Percentiles rank a stretch among this genome's conserved stretches.
These are phyloP conservation scores for Spergularia azorica DNA, from an alignment of 179 eudicot species.

Conservation along the genomic window DNA sequence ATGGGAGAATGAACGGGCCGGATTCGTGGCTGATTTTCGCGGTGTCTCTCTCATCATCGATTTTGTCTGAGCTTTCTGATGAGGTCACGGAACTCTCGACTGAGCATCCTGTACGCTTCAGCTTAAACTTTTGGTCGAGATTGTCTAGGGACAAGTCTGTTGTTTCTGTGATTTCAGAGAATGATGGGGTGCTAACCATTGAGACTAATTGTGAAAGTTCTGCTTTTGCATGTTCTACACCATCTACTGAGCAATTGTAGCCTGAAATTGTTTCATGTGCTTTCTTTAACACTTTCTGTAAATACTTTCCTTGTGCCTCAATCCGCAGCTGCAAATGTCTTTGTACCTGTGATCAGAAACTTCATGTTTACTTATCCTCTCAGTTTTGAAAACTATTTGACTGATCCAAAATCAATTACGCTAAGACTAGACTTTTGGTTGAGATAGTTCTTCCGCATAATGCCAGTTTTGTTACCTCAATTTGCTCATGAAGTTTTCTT, in stretches of 20 bases:
- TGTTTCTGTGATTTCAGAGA: constrained; percentile 59
- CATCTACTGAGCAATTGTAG: constrained; percentile 49
- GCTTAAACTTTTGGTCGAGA: constrained; percentile 23
- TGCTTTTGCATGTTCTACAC: constrained; percentile 66
- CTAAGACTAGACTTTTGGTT: no score
- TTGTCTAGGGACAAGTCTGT: constrained; percentile 41
- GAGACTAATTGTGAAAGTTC: constrained; percentile 72
- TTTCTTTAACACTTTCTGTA: constrained; percentile 78
- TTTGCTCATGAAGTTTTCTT: constrained; percentile 84
- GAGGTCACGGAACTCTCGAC: constrained; percentile 74
- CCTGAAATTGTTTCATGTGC: constrained; percentile 83
- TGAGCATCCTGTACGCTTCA: constrained; percentile 43
- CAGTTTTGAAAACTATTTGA: no score
- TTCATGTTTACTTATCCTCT: no score
- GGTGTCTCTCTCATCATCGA: constrained; percentile 27
- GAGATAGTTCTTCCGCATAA: not conserved
- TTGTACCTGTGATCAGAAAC: constrained; percentile 56
- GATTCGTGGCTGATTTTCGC: not conserved
- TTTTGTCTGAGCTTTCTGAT: constrained; percentile 60
- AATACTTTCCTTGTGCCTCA: constrained; percentile 94
- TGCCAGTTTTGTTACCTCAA: constrained; percentile 56
- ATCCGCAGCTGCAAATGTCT: constrained; percentile 87
- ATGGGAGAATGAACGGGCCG: constrained; percentile 32
- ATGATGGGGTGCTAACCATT: constrained; percentile 71
- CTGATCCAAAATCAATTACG: no score